Conservation (phyloP, 1,284 basidiomycete genomes). For the Somion occarium region DNA sequence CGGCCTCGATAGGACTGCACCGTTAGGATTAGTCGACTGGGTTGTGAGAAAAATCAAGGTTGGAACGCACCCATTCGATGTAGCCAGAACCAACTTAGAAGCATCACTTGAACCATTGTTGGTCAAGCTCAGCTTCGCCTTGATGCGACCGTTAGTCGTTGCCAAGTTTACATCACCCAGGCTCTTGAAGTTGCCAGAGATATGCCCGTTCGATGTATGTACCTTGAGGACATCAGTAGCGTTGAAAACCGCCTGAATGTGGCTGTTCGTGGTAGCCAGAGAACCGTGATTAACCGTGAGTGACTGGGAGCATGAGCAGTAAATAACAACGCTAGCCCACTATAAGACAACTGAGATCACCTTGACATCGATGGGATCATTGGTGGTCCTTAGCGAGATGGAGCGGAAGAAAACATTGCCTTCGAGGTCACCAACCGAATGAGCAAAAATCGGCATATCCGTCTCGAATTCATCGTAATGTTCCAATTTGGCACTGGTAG, state of each 20-base stretch:
- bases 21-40: not conserved
- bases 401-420: slow-evolving; percentile 14
- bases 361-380: slow-evolving; percentile 15
- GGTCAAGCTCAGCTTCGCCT: slow-evolving; percentile 29
- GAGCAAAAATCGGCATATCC: slow-evolving; percentile 18
- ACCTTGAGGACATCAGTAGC: slow-evolving; percentile 13
- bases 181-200: not conserved
- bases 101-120: slow-evolving; percentile 23
- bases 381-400: slow-evolving; percentile 13
- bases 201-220: not conserved
- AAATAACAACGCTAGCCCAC: not conserved
- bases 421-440: slow-evolving; percentile 17
- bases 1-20: slow-evolving; percentile 26
- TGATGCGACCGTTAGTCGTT: slow-evolving; percentile 33
- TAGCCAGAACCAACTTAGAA: slow-evolving; percentile 21
- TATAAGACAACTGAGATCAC: slow-evolving; percentile 11
- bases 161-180: slow-evolving; percentile 28
- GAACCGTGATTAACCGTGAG: slow-evolving; percentile 24
- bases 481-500: slow-evolving; percentile 1
- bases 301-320: slow-evolving; percentile 21
- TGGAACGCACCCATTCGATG: slow-evolving; percentile 34
- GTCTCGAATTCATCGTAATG: slow-evolving; percentile 16
- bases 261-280: slow-evolving; percentile 30
- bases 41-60: too few relatives aligned
- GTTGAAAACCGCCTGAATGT: slow-evolving; percentile 40